Conservation (phyloP, 2,329 filamentous ascomycete genomes). For the Tolypocladium sp. region DNA sequence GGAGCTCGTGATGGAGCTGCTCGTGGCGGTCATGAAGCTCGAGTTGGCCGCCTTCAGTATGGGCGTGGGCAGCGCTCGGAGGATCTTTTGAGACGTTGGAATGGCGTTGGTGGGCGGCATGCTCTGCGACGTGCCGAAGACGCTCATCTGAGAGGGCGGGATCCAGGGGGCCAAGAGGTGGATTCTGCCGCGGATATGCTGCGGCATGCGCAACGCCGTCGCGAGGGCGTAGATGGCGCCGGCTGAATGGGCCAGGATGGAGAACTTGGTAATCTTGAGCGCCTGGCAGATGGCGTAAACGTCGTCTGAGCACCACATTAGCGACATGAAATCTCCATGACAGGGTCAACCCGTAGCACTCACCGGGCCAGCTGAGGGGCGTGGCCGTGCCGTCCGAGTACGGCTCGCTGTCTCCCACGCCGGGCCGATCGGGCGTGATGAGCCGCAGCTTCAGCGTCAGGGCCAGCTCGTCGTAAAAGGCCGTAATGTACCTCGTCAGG, state of each 20-base stretch:
- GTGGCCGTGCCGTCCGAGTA: conserved; percentile 76
- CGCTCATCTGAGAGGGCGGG: conserved; percentile 84
- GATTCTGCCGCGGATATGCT: conserved; percentile 88
- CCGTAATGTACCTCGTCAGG: conserved; percentile 86
- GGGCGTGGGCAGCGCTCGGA: conserved; percentile 81
- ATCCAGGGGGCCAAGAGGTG: conserved; percentile 96
- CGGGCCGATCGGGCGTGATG: conserved; percentile 89
- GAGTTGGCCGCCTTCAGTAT: conserved; percentile 92
- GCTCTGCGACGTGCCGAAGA: conserved; percentile 63
- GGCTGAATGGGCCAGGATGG: conserved; percentile 89
- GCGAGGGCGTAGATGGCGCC: conserved; percentile 97
- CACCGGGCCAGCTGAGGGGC: conserved; percentile 89
- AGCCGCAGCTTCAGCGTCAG: conserved; percentile 78
- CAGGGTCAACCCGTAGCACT: conserved; percentile 18
- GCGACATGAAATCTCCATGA: not conserved
- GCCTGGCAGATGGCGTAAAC: conserved; percentile 89
- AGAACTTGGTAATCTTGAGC: conserved; percentile 91
- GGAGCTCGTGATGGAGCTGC: conserved; percentile 72
- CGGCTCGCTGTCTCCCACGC: conserved; percentile 83
- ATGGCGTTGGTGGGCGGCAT: conserved; percentile 76
- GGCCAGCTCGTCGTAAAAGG: conserved; percentile 94
- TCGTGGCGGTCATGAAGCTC: conserved; percentile 88
- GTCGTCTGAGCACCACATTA: conserved; percentile 44
- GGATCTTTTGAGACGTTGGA: conserved; percentile 82
- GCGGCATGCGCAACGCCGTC: conserved; percentile 89